Evolutionary conservation across 805 yeast genomes (phyloP).

Genomic region (Candida tallmaniae): DNA sequence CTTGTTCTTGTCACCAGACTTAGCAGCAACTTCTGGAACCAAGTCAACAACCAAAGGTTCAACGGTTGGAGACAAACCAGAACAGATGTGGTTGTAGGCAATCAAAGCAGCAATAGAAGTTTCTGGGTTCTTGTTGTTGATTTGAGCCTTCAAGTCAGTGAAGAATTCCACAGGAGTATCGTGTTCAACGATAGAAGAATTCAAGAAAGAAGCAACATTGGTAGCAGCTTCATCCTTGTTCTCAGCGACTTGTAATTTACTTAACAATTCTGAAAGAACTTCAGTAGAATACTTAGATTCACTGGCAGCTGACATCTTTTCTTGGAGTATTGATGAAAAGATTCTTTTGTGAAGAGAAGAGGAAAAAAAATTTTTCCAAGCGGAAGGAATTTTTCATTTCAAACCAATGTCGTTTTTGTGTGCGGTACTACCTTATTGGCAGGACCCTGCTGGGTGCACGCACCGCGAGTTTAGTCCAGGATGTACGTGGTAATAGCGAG

Average conservation of each 20-base stretch:
- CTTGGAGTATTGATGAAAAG: not conserved
- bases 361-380: not conserved
- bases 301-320: slow-evolving; percentile 46
- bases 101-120: slow-evolving; percentile 74
- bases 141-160: slow-evolving; percentile 65
- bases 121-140: slow-evolving; percentile 63
- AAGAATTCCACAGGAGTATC: slow-evolving; percentile 93
- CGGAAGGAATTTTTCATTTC: not conserved
- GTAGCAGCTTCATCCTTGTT: slow-evolving; percentile 81
- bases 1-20: slow-evolving; percentile 88
- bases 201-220: slow-evolving; percentile 88
- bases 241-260: slow-evolving; percentile 90
- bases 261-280: slow-evolving; percentile 90
- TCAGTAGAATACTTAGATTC: slow-evolving; percentile 63
- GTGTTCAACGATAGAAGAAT: slow-evolving; percentile 97
- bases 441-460: too few relatives aligned
- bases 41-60: slow-evolving; percentile 92
- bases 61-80: slow-evolving; percentile 80
- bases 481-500: too few relatives aligned
- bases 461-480: too few relatives aligned
- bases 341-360: not conserved
- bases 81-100: slow-evolving; percentile 83
- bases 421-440: too few relatives aligned
- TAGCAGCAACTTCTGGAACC: slow-evolving; percentile 63
- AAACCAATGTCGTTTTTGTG: too few relatives aligned